phyloP scores from a whole-genome alignment of 352 stramenopile genomes.

The Hyaloperonospora brassicae region DNA sequence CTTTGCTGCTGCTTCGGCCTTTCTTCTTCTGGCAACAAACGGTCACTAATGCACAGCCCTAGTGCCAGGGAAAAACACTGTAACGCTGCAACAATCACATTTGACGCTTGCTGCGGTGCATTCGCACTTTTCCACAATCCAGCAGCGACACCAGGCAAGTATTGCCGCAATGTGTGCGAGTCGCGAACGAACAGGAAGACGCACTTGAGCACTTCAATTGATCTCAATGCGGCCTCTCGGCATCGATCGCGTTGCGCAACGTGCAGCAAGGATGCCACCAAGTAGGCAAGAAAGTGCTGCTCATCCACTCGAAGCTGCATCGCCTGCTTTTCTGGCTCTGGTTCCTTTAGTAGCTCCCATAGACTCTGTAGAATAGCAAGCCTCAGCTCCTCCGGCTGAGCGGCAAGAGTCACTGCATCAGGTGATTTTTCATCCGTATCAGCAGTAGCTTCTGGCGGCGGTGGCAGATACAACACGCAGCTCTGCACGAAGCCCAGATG shows the following conservation, averaged over 20 bases:
- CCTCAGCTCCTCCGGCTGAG: slow-evolving; percentile 56
- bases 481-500: slow-evolving; percentile 44
- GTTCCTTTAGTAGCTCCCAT: slow-evolving; percentile 25
- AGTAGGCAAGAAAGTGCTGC: slow-evolving; percentile 64
- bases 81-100: slow-evolving; percentile 52
- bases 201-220: slow-evolving; percentile 34
- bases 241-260: slow-evolving; percentile 46
- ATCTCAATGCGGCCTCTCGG: slow-evolving; percentile 29
- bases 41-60: slow-evolving; percentile 29
- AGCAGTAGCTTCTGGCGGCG: slow-evolving; percentile 19
- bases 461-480: slow-evolving; percentile 50
- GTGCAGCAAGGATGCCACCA: slow-evolving; percentile 52
- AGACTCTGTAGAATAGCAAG: slow-evolving; percentile 42
- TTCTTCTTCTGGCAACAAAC: slow-evolving; percentile 9
- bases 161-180: slow-evolving; percentile 39
- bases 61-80: slow-evolving; percentile 37
- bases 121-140: slow-evolving; percentile 59
- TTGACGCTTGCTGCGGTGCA: slow-evolving; percentile 58
- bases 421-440: slow-evolving; percentile 10
- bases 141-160: slow-evolving; percentile 59
- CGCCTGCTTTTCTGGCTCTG: slow-evolving; percentile 10
- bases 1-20: slow-evolving; percentile 12
- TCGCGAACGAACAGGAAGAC: slow-evolving; percentile 38
- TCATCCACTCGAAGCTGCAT: slow-evolving; percentile 27
- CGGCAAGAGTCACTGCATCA: slow-evolving; percentile 11